Conservation (phyloP, 2,329 filamentous ascomycete genomes). For the Xylaria sp. region DNA sequence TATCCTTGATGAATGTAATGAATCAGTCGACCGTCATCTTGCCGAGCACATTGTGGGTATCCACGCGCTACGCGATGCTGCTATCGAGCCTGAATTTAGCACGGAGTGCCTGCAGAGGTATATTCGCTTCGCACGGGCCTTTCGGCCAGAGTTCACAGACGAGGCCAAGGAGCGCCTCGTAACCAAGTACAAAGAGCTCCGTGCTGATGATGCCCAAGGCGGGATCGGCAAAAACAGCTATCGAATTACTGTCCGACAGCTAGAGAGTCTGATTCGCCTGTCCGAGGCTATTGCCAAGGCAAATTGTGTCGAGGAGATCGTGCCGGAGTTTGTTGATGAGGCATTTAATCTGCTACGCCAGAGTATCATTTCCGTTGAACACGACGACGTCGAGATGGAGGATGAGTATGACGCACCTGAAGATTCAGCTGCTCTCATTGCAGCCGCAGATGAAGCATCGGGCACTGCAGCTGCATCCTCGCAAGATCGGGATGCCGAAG, state of each 20-base stretch:
- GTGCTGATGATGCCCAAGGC: conserved; percentile 92
- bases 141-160: conserved; percentile 90
- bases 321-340: conserved; percentile 85
- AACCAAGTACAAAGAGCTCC: conserved; percentile 93
- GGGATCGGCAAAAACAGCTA: conserved; percentile 95
- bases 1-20: conserved; percentile 95
- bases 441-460: conserved; percentile 62
- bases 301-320: conserved; percentile 93
- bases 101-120: conserved; percentile 97
- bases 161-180: conserved; percentile 89
- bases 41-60: conserved; percentile 95
- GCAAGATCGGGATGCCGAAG: conserved; percentile 53
- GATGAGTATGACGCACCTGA: conserved; percentile 71
- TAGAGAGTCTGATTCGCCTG: conserved; percentile 94
- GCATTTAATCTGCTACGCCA: conserved; percentile 91
- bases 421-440: conserved; percentile 60
- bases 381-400: conserved; percentile 95
- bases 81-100: conserved; percentile 91
- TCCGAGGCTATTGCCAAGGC: conserved; percentile 98
- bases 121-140: conserved; percentile 94
- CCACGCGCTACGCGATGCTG: conserved; percentile 91
- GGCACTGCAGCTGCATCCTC: conserved; percentile 52
- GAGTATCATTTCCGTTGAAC: conserved; percentile 97
- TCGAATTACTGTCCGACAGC: conserved; percentile 94
- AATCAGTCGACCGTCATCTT: conserved; percentile 87